Evolutionary conservation across 2,329 filamentous ascomycete species (phyloP).

Genomic region (Fusarium redolens): DNA sequence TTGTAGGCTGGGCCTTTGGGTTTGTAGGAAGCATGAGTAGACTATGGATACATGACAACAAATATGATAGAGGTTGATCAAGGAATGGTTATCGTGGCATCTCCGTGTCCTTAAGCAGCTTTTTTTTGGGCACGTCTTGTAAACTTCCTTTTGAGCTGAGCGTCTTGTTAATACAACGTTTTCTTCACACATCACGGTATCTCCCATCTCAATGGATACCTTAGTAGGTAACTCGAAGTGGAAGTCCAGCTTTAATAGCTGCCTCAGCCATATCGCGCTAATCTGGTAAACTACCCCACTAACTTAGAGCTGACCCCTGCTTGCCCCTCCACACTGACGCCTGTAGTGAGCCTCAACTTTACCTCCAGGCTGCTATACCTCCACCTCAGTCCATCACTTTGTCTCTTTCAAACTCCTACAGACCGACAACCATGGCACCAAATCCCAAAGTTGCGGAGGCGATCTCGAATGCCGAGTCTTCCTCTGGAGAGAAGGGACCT

Average conservation of each 20-base stretch:
- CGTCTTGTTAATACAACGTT: background rate
- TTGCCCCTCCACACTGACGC: slow-evolving; percentile 38
- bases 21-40: slow-evolving; percentile 27
- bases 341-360: slow-evolving; percentile 30
- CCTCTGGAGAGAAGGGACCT: slow-evolving; percentile 55
- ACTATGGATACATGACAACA: slow-evolving; percentile 18
- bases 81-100: background rate
- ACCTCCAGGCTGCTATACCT: slow-evolving; percentile 32
- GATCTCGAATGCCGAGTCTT: slow-evolving; percentile 54
- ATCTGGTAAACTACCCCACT: slow-evolving; percentile 39
- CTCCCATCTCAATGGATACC: no score
- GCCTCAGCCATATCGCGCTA: slow-evolving; percentile 19
- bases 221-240: no score
- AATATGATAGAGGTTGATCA: slow-evolving; percentile 19
- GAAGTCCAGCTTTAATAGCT: background rate
- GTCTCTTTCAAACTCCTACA: background rate
- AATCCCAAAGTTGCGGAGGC: slow-evolving; percentile 56
- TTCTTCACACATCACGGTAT: no score
- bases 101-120: background rate
- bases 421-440: slow-evolving; percentile 50
- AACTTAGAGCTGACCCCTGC: slow-evolving; percentile 35
- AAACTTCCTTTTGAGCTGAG: background rate
- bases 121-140: background rate
- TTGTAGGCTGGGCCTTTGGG: slow-evolving; percentile 10
- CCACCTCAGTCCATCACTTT: slow-evolving; percentile 21